Conservation (phyloP, 2,329 filamentous ascomycete genomes). For the Grosmannia serpens region DNA sequence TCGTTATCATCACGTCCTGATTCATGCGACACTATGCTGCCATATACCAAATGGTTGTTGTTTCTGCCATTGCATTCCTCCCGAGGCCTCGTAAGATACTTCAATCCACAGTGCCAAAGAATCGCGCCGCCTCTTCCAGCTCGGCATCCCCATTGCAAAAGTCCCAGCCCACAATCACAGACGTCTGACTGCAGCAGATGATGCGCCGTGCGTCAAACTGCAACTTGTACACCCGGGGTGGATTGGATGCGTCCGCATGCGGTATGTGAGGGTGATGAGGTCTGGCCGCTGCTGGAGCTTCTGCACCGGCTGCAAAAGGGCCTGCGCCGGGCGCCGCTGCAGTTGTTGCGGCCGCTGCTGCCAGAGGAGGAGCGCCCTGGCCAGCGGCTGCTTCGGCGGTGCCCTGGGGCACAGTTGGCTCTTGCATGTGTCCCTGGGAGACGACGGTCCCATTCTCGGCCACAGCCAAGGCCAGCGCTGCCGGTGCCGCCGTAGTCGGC, state of each 20-base stretch:
- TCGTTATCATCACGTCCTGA: background rate
- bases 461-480: background rate
- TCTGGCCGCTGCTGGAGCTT: background rate
- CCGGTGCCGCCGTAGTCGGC: background rate
- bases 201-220: conserved; percentile 92
- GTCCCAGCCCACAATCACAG: conserved; percentile 92
- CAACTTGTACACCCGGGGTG: conserved; percentile 76
- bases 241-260: conserved; percentile 34
- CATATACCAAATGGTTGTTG: background rate
- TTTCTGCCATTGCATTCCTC: background rate
- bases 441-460: background rate
- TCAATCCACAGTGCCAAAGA: conserved; percentile 57
- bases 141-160: conserved; percentile 82
- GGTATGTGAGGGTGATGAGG: conserved; percentile 34
- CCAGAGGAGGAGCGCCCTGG: background rate
- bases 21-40: background rate
- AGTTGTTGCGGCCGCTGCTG: background rate
- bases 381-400: background rate
- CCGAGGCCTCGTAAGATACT: no score
- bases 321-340: background rate
- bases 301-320: background rate
- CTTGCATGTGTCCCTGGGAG: background rate
- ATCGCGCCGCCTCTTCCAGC: conserved; percentile 63
- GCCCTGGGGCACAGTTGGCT: background rate
- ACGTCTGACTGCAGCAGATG: conserved; percentile 87